Percentiles rank a stretch among this genome's conserved stretches.
These are phyloP conservation scores for Acmispon strigosus DNA, from an alignment of 306 rosid genomes.

Conservation along the genomic window DNA sequence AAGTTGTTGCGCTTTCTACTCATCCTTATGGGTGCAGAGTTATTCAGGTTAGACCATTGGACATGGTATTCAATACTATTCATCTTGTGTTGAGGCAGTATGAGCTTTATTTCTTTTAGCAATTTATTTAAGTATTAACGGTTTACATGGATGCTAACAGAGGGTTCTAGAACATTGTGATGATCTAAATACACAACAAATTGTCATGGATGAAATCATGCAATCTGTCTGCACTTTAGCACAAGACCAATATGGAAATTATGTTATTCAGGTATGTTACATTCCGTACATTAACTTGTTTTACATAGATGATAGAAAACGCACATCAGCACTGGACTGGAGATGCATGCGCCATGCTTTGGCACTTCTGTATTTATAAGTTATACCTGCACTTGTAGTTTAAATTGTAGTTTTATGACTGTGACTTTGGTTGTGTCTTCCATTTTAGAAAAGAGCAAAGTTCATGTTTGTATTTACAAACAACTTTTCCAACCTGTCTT, in stretches of 20 bases:
- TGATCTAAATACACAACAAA: conserved; percentile 64
- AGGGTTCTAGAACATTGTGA: conserved; percentile 93
- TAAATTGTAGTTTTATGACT: not conserved
- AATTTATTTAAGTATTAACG: conserved; percentile 13
- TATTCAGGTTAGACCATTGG: conserved; percentile 65
- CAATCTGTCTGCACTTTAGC: conserved; percentile 79
- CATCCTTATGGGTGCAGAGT: conserved; percentile 99
- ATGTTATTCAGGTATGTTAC: conserved; percentile 81
- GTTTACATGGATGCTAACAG: conserved; percentile 45
- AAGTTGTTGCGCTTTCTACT: conserved; percentile 84
- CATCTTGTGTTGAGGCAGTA: not conserved
- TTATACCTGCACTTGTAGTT: not conserved
- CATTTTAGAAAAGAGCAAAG: not conserved
- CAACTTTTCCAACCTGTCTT: not conserved
- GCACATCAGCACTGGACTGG: not conserved
- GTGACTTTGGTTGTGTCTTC: not conserved
- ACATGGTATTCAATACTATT: not conserved
- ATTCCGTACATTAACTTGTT: not conserved
- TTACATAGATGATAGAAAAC: conserved; percentile 1
- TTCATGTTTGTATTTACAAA: not conserved
- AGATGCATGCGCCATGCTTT: not conserved
- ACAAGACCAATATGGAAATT: conserved; percentile 96
- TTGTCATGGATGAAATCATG: conserved; percentile 95
- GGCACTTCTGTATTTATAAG: not conserved
- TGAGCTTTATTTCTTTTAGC: conserved; percentile 17